Evolutionary conservation across 2,329 filamentous ascomycete genomes (phyloP).

Genomic region (Aspergillus sp.): DNA sequence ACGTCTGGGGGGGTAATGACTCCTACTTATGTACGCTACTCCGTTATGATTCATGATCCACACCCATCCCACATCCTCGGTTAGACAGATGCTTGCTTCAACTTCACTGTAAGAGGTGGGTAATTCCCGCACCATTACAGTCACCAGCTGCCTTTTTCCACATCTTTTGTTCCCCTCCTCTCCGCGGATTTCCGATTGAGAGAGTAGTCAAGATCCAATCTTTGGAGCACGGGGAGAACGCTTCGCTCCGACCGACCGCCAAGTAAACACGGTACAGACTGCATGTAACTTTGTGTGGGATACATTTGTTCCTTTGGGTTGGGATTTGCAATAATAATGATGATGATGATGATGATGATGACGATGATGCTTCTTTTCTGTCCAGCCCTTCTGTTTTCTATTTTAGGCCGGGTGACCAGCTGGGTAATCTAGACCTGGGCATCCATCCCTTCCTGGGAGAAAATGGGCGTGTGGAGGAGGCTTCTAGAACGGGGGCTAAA

Average conservation of each 20-base stretch:
- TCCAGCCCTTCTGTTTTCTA: not conserved
- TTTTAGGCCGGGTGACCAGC: not conserved
- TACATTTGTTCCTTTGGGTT: not conserved
- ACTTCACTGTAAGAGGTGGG: not conserved
- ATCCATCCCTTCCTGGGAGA: not conserved
- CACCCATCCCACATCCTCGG: not conserved
- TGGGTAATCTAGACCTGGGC: not conserved
- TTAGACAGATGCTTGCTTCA: not conserved
- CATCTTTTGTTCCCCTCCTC: not conserved
- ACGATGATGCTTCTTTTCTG: not conserved
- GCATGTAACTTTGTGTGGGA: conserved; percentile 2
- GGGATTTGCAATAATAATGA: not conserved
- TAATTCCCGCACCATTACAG: not conserved
- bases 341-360: too few relatives aligned
- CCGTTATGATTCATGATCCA: not conserved
- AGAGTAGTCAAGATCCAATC: not conserved
- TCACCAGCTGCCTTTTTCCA: not conserved
- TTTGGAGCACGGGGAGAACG: conserved; percentile 6
- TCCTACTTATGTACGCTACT: too few relatives aligned
- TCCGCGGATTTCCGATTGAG: conserved; percentile 11
- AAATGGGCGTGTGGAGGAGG: not conserved
- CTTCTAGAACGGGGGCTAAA: not conserved
- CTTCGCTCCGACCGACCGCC: not conserved
- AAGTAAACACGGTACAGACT: not conserved
- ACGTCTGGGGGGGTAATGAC: too few relatives aligned